A percentile compares a stretch with the other conserved stretches of the same genome.
These are phyloP conservation scores for Coniferiporia sulphurascens DNA, from an alignment of 1,284 basidiomycete genomes.

Conservation along the genomic window DNA sequence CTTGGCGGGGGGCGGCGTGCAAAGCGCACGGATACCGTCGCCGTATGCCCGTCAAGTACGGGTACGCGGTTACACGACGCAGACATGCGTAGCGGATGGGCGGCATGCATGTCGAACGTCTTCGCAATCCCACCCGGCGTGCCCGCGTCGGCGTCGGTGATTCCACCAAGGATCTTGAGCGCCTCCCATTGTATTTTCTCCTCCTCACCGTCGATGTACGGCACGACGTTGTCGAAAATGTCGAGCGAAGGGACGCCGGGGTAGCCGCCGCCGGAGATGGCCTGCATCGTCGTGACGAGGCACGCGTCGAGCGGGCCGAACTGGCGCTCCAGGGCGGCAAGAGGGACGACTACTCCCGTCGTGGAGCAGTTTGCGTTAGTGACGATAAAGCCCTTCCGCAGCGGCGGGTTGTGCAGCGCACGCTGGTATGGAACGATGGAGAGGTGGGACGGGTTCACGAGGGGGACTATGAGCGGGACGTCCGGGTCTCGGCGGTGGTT, in stretches of 20 bases:
- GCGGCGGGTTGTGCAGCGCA: constrained; percentile 59
- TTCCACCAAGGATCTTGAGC: constrained; percentile 90
- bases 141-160: constrained; percentile 51
- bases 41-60: constrained; percentile 90
- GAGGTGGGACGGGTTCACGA: constrained; percentile 90
- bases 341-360: constrained; percentile 89
- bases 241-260: constrained; percentile 91
- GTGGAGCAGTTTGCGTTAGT: constrained; percentile 99
- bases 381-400: constrained; percentile 91
- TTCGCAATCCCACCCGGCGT: constrained; percentile 27
- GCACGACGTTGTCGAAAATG: constrained; percentile 95
- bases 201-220: constrained; percentile 93
- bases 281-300: constrained; percentile 95
- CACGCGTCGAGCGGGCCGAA: constrained; percentile 93
- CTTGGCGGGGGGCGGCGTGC: constrained; percentile 75
- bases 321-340: constrained; percentile 85
- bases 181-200: constrained; percentile 99
- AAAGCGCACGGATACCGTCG: constrained; percentile 87
- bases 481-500: constrained; percentile 91
- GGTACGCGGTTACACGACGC: constrained; percentile 92
- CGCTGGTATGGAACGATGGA: constrained; percentile 84
- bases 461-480: constrained; percentile 96
- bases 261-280: constrained; percentile 96
- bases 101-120: constrained; percentile 81
- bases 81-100: constrained; percentile 79